Conservation (phyloP, 805 yeast species). For the Candida sithepensis region DNA sequence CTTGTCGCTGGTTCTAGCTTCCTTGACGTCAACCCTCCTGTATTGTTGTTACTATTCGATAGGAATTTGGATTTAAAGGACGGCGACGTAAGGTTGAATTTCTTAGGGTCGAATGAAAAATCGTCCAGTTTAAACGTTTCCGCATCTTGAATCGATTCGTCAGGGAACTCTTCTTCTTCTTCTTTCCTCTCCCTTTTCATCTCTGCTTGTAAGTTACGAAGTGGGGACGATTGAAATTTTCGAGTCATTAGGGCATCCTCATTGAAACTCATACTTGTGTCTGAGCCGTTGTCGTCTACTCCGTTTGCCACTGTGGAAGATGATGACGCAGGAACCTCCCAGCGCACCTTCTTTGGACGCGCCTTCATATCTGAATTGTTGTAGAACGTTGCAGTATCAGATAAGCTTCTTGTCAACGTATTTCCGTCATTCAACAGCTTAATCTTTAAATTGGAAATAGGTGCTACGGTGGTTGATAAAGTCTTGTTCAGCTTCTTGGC, state of each 20-base stretch:
- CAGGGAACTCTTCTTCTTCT: neutral
- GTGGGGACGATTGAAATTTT: constrained; percentile 9
- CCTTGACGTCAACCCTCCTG: neutral
- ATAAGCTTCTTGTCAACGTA: constrained; percentile 2
- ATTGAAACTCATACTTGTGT: constrained; percentile 12
- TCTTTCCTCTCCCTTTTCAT: neutral
- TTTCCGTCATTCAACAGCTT: constrained; percentile 7
- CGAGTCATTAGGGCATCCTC: constrained; percentile 5
- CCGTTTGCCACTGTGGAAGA: constrained; percentile 5
- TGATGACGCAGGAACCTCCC: constrained; percentile 36
- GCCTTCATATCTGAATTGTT: neutral
- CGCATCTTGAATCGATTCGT: neutral
- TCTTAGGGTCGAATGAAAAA: constrained; percentile 1
- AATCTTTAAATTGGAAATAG: neutral
- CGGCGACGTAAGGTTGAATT: neutral
- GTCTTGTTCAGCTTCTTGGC: constrained; percentile 12
- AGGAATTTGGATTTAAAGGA: neutral
- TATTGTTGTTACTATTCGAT: neutral
- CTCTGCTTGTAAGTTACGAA: neutral
- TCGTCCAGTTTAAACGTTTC: neutral
- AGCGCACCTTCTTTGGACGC: constrained; percentile 40
- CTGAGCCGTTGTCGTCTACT: constrained; percentile 6
- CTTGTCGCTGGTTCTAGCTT: neutral
- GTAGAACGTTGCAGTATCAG: constrained; percentile 4
- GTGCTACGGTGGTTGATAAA: neutral